Base-by-base conservation (phyloP, 2,329 filamentous ascomycete genomes). In the Ceratocystiopsis minuta region DNA sequence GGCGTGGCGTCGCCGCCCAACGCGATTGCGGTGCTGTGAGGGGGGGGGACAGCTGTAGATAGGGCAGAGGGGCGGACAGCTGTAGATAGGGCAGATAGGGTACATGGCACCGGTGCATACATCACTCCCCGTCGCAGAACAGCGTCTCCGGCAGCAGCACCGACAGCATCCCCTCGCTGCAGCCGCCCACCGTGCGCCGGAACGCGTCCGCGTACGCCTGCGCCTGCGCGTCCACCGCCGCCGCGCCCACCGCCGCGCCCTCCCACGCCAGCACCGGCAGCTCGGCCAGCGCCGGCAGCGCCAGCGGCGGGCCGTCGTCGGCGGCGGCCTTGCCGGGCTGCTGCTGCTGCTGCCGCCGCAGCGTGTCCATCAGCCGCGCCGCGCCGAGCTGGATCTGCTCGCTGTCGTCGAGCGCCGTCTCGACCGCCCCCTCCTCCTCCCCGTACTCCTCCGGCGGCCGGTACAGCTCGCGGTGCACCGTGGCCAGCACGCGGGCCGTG, bases 391-490 rank as follows among this genome's bases (percentile, higher is more conserved):
- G 41, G 42, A 51, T 41, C 48, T 55, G 45, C 49, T 52, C 34
- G 38, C 45, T 43, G 55, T 53, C 32, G 48, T 48, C 28, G 24
- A 2, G 15, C 24, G 20, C 37, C 18, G 13, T 16, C 6, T 37
- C 20, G 3, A 31, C 36, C 5, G 36, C 41, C 50, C 41, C 52
- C 11, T 52, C 46, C 13, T 52, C 48, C 14, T 53, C 41, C 38
- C 57, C 51, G 46, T 72, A 76, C 52, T 78, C 87, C 56, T 94
- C 85, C 0, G 86, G 86, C 2, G 67, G 54, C 34, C 73, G 70
- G 45, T 75, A 76, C 6, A 92, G 61, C 49, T 95, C 87, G 45
- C 70, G 74, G 56, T 95, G 87, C 1, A 88, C 63, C 0, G 76
- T 80, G n/a, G 75, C 74, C 13, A 93, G 61, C 5, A 72, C 63